Evolutionary conservation across 73 alveolate species (phyloP).

Genomic region (Breviolum minutum): DNA sequence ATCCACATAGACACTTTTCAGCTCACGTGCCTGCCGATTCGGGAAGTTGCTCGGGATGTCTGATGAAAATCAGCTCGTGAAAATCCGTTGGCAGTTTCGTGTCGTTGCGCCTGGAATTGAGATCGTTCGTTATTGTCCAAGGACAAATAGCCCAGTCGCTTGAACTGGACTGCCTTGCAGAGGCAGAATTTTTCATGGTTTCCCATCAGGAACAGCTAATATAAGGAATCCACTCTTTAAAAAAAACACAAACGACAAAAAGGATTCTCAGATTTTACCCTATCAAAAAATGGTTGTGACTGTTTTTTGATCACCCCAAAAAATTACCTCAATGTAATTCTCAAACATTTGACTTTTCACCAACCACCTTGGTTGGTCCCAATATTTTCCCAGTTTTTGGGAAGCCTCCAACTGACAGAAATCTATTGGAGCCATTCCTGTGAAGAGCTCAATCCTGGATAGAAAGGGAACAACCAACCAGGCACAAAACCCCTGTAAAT

Average conservation of each 20-base stretch:
- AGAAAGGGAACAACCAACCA: no score
- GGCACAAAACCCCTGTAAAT: no score
- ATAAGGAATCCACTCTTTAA: background rate
- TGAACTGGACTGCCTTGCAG: constrained; percentile 97
- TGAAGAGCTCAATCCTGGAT: constrained; percentile 97
- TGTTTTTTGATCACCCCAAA: no score
- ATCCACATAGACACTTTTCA: constrained; percentile 96
- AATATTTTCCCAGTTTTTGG: no score
- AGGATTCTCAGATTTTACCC: background rate
- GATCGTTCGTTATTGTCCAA: constrained; percentile 99
- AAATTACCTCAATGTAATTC: background rate
- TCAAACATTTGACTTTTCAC: background rate
- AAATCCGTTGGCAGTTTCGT: background rate
- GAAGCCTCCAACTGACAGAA: background rate
- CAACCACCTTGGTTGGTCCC: background rate
- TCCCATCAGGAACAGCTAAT: background rate
- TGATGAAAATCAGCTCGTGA: background rate
- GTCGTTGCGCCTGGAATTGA: constrained; percentile 98
- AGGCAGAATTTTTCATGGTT: background rate
- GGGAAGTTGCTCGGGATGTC: background rate
- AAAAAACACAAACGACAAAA: background rate
- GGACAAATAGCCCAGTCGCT: constrained; percentile 99
- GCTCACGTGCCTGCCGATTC: constrained; percentile 98
- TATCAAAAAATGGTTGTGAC: background rate
- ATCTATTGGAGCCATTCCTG: constrained; percentile 96